Evolutionary conservation across 1,284 basidiomycete genomes (phyloP), one percentile per base, ranked within the genome.

Genomic region (Rhodotorula sp.): DNA sequence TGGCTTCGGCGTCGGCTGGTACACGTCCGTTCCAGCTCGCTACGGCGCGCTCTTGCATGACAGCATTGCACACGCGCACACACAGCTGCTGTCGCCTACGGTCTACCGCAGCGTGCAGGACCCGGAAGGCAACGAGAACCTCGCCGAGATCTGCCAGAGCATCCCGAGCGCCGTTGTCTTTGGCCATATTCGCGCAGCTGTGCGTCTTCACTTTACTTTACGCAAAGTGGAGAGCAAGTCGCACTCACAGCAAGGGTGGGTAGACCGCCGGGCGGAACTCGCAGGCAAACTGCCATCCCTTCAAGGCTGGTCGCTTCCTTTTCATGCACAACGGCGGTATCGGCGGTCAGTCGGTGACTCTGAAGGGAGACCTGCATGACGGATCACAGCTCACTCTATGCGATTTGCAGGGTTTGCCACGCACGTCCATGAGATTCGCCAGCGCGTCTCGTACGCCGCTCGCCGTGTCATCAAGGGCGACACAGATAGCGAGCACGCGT

Each of bases 1-100:
- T 62, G 70, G 70, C 2, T 67, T 60, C 16, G 70, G 70, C 1
- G 16, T 71, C 19, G 70, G 49, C 7, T 71, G 65, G 65, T 71
- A 64, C 57, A 48, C 45, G 10, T 5, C 41, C 25, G 23, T 52
- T 16, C 61, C 48, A 9, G 34, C 57, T 0, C 25, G 34, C 19
- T 58, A 70, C 46, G 42, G 56, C 16, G 19, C 49, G 46, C 42
- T 42, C 17, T 27, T 25, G 34, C 53, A 54, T 27, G 53, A 16
- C 14, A 13, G 16, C 5, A 3, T 25, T 34, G 27, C 25, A 27
- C 17, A 34, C 17, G 25, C 53, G 13, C 53, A 54, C 53, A 25
- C 53, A 34, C 34, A 34, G 53, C 53, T 16, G 17, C 27, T 54
- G 27, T 23, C 53, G 21, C 70, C 70, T 10, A 48, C 44, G 7